Base-by-base conservation (phyloP, 1,139 yeast species). In the Groenewaldozyma sp. region DNA sequence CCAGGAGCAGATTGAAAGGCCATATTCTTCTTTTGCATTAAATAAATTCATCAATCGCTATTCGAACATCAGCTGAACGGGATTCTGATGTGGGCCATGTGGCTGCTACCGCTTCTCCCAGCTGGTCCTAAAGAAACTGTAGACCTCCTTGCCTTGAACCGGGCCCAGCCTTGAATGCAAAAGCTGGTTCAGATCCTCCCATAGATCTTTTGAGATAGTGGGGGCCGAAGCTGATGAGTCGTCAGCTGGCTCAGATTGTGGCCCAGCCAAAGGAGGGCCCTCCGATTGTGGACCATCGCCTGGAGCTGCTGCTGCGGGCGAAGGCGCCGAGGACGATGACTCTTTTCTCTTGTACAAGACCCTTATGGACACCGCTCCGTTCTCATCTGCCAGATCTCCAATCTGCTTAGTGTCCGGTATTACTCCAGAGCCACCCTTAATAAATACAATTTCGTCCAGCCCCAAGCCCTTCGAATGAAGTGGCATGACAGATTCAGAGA, bases 401-500 rank as follows among this genome's bases (percentile, higher is more conserved):
- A 44, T 16, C 4, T 37, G 26, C 24, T 24, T 24, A 17, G 18
- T 29, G 18, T 29, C 33, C 10, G 33, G 17, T 16, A 14, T 21
- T 4, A 29, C 33, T 5, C 33, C 33, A 16, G 20, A 19, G 7
- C 26, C 26, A 11, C 26, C 26, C 11, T 22, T 22, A 22, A 22
- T 22, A 22, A 22, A 31, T 31, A 17, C 18, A 13, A 13, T 17
- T 10, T 17, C 34, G 18, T 18, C 21, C 20, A 10, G 10, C 20
- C 10, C 31, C 6, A 22, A 11, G 9, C 29, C 37, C 6, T 5
- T 6, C 5, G 10, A 6, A 7, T 36, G 37, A 17, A 52, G 38
- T 17, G 56, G 56, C 7, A 52, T 50, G 5, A 38, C 41, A n/a
- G 59, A 51, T 34, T 57, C 60, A 1, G 50, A 47, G 2, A 58